Conservation (phyloP, 352 stramenopile genomes). For the Pythium sp. region DNA sequence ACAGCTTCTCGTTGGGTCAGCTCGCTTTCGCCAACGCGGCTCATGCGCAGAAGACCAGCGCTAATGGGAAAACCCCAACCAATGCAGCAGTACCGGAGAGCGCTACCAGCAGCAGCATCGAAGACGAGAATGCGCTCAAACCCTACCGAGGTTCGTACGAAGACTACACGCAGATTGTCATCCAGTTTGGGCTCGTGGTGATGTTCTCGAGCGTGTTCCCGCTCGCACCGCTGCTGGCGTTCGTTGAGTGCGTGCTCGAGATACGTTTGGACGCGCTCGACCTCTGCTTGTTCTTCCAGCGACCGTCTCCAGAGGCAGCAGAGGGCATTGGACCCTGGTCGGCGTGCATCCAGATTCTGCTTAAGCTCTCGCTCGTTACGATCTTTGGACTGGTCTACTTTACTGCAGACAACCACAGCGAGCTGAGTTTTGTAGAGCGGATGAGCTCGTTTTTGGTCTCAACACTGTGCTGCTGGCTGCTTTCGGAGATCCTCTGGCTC, state of each 20-base stretch:
- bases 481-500: constrained; percentile 36
- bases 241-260: constrained; percentile 39
- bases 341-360: constrained; percentile 27
- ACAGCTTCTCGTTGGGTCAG: constrained; percentile 1
- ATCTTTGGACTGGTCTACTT: constrained; percentile 35
- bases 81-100: background rate
- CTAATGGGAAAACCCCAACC: background rate
- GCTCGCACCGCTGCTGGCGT: constrained; percentile 33
- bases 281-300: constrained; percentile 37
- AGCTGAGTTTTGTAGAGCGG: constrained; percentile 28
- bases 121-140: constrained; percentile 19
- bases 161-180: constrained; percentile 39
- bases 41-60: background rate
- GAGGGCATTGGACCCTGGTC: constrained; percentile 33
- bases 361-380: constrained; percentile 29
- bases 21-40: background rate
- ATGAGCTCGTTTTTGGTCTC: constrained; percentile 32
- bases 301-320: constrained; percentile 31
- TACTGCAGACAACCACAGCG: constrained; percentile 25
- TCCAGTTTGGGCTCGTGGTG: constrained; percentile 42
- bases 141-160: constrained; percentile 31
- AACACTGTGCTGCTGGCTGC: constrained; percentile 29
- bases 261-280: constrained; percentile 43
- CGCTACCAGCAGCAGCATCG: background rate
- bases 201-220: constrained; percentile 47